Conservation (phyloP, 192 early-diverging fungal genomes). For the Coemansia sp. region DNA sequence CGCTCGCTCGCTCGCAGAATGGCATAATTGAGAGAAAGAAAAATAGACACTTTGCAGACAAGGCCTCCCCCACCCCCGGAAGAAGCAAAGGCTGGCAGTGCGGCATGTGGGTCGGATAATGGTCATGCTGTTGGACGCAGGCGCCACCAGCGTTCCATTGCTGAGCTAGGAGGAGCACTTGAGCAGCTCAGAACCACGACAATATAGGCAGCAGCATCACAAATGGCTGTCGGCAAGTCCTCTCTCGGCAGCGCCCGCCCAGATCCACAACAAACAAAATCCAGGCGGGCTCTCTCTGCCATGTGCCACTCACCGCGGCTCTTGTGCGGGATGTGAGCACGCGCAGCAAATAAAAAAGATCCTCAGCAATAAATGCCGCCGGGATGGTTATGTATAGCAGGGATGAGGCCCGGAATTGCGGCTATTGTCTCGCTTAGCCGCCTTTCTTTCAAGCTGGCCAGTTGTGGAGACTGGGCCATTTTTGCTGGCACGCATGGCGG, state of each 20-base stretch:
- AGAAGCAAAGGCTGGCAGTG: background rate
- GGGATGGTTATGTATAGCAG: background rate
- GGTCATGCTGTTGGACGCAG: background rate
- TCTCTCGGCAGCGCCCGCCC: background rate
- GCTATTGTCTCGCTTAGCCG: background rate
- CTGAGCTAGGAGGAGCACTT: background rate
- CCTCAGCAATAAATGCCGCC: constrained; percentile 3
- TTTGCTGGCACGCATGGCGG: background rate
- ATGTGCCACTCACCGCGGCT: background rate
- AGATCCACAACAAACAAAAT: background rate
- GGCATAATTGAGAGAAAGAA: constrained; percentile 1
- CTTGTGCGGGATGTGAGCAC: background rate
- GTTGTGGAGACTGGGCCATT: constrained; percentile 5
- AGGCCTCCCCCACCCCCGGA: too few species aligned
- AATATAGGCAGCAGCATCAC: background rate
- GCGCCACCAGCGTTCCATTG: background rate
- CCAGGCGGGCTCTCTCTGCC: background rate
- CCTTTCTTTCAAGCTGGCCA: background rate
- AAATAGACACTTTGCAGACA: constrained; percentile 1
- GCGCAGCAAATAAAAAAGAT: background rate
- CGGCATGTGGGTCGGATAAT: background rate
- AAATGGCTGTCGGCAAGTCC: background rate
- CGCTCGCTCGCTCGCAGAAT: too few species aligned
- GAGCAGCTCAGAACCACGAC: background rate
- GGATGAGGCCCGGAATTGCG: background rate